These are phyloP conservation scores for Gardenia jasminoides DNA, from an alignment of 257 asterid genomes.

Conservation along the genomic window DNA sequence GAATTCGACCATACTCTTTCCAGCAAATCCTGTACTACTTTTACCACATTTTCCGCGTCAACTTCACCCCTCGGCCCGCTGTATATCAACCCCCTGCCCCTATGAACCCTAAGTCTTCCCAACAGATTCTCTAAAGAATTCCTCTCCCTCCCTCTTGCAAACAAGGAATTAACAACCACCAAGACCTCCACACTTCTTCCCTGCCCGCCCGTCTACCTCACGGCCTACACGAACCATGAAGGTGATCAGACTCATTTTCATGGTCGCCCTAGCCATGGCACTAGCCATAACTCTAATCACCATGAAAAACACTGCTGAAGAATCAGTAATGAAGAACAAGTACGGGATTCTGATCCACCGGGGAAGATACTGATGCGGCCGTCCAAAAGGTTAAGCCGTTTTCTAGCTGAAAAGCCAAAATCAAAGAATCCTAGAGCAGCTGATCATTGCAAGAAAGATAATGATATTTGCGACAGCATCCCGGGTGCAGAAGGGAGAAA, in stretches of 20 bases:
- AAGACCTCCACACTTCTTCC: background rate
- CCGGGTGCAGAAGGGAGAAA: slow-evolving; percentile 19
- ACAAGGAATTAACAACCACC: background rate
- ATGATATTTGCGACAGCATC: slow-evolving; percentile 23
- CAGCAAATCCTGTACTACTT: background rate
- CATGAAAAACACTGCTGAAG: background rate
- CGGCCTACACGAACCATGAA: slow-evolving; percentile 39
- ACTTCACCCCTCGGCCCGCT: slow-evolving; percentile 14
- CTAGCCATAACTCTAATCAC: slow-evolving; percentile 36
- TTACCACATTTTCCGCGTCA: slow-evolving; percentile 22
- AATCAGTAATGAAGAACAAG: background rate
- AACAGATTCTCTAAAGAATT: slow-evolving; percentile 3
- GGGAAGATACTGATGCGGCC: background rate
- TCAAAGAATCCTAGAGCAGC: slow-evolving; percentile 26
- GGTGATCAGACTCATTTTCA: slow-evolving; percentile 32
- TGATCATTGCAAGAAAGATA: slow-evolving; percentile 33
- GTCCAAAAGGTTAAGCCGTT: slow-evolving; percentile 29
- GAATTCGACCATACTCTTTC: background rate
- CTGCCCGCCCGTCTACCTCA: background rate
- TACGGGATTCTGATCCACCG: background rate
- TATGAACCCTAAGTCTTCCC: slow-evolving; percentile 7
- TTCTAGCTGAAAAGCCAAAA: slow-evolving; percentile 24
- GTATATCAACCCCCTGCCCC: slow-evolving; percentile 8
- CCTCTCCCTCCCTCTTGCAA: slow-evolving; percentile 5
- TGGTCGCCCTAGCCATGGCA: slow-evolving; percentile 32